Base-by-base conservation (phyloP, 306 rosid genomes). In the Rosa persica region DNA sequence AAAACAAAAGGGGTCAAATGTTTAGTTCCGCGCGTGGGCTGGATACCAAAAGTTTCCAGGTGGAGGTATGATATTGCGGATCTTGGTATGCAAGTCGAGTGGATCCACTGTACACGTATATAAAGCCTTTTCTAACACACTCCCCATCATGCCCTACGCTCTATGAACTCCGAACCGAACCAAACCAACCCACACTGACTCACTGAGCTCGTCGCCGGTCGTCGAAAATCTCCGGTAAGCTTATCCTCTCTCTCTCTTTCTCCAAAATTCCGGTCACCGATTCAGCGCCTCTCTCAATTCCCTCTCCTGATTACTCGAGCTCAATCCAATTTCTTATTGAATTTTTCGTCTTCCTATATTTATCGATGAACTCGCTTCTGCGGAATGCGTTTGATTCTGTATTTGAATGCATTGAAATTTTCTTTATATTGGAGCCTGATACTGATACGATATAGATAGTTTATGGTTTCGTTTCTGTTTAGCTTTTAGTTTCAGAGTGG, bases 121-220 rank as follows among this genome's bases (percentile, higher is more conserved):
- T 73, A 62, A 27, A 17, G 9, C 10, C 13, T 11, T 42, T 1
- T 12, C 46, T 8, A 19, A 17, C 78, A 0, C 51, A 1, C 38
- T 5, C 65, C 30, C 40, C 55, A 58, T 55, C 69, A 11, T 46
- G 47, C 72, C 48, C 79, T 44, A 75, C 30, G 42, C 54, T 58
- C 6, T 8, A 6, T 2, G 43, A 42, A 17, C 78, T 22, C 67
- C 52, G 16, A 13, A 4, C 57, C 34, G 7, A 36, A 30, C 36
- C 36, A 30, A 62, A 52, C n/a, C 67, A 6, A n/a, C 47, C n/a
- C 13, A 2, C n/a, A 16, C 34, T 75, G 43, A 42, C 47, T 43
- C 70, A 75, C 72, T 46, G 47, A 75, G 60, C 71, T 47, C 61
- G 38, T 75, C 57, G 40, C 55, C 79, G 47, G 79, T 12, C 47